Percentiles rank a stretch among this genome's conserved stretches.
phyloP scores from a whole-genome alignment of 2,329 filamentous ascomycete genomes.

The Pseudogymnoascus sp. region DNA sequence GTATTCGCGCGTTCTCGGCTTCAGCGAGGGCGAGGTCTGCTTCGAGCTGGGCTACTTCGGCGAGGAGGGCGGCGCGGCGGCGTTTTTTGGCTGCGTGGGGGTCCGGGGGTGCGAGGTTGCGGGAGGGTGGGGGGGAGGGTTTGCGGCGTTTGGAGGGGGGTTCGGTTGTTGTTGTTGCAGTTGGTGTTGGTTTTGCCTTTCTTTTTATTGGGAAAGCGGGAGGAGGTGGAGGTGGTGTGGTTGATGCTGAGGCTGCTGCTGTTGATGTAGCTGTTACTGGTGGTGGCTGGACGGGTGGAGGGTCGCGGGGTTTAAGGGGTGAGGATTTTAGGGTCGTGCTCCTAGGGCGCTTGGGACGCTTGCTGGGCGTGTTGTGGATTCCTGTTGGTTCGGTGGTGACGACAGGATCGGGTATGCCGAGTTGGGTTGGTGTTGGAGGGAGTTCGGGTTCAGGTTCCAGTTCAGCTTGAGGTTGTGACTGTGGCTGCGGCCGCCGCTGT shows the following conservation, averaged over 20 bases:
- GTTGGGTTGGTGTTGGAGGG: conserved; percentile 47
- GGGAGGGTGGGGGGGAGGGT: background rate
- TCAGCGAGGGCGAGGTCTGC: conserved; percentile 49
- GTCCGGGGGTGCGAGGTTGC: conserved; percentile 18
- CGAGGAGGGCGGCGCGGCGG: conserved; percentile 43
- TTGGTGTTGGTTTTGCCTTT: conserved; percentile 21
- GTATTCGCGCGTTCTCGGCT: conserved; percentile 50
- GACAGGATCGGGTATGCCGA: conserved; percentile 42
- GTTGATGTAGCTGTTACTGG: background rate
- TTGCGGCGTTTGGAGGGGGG: conserved; percentile 34
- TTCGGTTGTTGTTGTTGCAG: conserved; percentile 19
- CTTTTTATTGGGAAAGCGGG: background rate
- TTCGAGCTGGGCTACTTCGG: conserved; percentile 48
- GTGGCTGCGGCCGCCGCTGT: background rate
- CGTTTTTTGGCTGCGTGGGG: conserved; percentile 40
- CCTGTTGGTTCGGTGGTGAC: conserved; percentile 48
- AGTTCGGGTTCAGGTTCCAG: conserved; percentile 48
- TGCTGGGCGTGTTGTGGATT: conserved; percentile 53
- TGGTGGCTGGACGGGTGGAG: background rate
- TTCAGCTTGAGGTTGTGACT: background rate
- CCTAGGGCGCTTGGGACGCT: conserved; percentile 30
- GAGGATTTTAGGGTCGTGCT: conserved; percentile 25
- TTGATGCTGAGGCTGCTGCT: background rate
- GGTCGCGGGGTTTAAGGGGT: conserved; percentile 23
- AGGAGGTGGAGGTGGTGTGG: background rate